Evolutionary conservation across 139 green algal species (phyloP).

Genomic region (Ostreobium quekettii): DNA sequence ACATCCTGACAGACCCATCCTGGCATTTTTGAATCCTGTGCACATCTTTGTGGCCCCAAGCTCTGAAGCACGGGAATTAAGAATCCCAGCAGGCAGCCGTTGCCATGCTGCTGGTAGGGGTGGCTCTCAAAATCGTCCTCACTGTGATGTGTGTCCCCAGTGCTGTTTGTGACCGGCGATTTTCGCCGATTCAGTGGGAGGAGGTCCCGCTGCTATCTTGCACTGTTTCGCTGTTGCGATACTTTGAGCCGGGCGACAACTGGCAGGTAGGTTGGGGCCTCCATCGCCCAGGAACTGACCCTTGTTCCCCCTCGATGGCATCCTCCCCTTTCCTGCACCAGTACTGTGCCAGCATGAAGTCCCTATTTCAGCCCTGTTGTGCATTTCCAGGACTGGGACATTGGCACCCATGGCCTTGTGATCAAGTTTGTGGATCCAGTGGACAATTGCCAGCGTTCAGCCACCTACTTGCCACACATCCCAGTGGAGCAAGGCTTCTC

Average conservation of each 20-base stretch:
- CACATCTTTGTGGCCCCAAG: no score
- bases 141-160: background rate
- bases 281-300: no score
- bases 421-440: constrained; percentile 61
- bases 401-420: constrained; percentile 48
- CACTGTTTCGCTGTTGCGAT: constrained; percentile 63
- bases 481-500: constrained; percentile 52
- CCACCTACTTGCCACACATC: constrained; percentile 78
- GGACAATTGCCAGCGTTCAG: constrained; percentile 34
- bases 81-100: no score
- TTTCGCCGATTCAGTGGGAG: background rate
- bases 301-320: no score
- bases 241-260: constrained; percentile 58
- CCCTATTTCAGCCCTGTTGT: background rate
- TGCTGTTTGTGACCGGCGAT: background rate
- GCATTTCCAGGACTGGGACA: constrained; percentile 12
- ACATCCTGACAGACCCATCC: no score
- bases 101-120: no score
- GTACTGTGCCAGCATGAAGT: background rate
- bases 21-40: no score
- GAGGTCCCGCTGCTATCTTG: constrained; percentile 52
- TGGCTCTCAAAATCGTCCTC: no score
- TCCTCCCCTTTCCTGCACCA: no score
- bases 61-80: no score
- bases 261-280: constrained; percentile 50